Evolutionary conservation across 768 basidiomycete species (phyloP).

Genomic region (Suillus plorans): DNA sequence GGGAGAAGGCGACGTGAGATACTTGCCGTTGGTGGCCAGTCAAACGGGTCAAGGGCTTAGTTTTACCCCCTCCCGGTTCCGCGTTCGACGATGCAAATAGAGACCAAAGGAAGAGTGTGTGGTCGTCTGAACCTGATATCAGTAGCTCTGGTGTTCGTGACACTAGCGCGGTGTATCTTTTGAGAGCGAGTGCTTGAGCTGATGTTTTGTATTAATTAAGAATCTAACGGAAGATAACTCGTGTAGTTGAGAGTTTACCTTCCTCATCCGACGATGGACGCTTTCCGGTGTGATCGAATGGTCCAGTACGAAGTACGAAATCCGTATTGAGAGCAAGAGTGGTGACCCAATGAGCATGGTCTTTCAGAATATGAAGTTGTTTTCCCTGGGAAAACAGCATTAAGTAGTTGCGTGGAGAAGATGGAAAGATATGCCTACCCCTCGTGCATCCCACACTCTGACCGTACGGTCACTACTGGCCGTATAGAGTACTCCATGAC

Average conservation of each 20-base stretch:
- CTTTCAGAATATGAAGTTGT: constrained; percentile 80
- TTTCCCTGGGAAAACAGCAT: constrained; percentile 57
- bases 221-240: neutral
- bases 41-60: constrained; percentile 73
- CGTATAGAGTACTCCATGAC: constrained; percentile 82
- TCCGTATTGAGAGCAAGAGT: constrained; percentile 95
- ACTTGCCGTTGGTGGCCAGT: constrained; percentile 96
- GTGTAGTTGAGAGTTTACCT: constrained; percentile 46
- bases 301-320: constrained; percentile 91
- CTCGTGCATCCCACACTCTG: constrained; percentile 88
- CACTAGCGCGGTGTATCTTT: constrained; percentile 73
- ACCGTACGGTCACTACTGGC: constrained; percentile 94
- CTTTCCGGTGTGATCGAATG: constrained; percentile 87
- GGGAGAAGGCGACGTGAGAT: constrained; percentile 91
- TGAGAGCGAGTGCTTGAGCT: constrained; percentile 78
- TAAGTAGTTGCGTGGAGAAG: neutral
- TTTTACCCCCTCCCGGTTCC: constrained; percentile 40
- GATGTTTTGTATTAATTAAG: neutral
- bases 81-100: constrained; percentile 54
- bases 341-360: constrained; percentile 99
- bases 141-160: constrained; percentile 70
- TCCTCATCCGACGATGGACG: constrained; percentile 78
- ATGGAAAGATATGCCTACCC: constrained; percentile 42
- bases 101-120: constrained; percentile 96
- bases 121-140: constrained; percentile 97